phyloP scores from a whole-genome alignment of 2,329 filamentous ascomycete genomes.

The Volutella citrinella region DNA sequence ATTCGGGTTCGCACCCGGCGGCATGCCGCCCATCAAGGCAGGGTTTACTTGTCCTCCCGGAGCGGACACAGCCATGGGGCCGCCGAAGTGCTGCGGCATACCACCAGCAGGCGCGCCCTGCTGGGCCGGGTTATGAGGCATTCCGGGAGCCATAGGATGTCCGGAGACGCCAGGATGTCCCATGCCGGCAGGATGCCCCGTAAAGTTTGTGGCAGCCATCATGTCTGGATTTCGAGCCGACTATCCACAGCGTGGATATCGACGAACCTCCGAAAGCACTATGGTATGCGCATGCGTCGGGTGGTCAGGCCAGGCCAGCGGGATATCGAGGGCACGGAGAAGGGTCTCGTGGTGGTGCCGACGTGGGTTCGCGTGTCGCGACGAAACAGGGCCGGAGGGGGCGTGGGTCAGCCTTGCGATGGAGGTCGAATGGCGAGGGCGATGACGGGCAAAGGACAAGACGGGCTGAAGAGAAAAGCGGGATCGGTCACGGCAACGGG shows the following conservation, averaged over 20 bases:
- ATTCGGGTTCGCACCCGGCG: slow-evolving; percentile 63
- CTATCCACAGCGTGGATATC: slow-evolving; percentile 60
- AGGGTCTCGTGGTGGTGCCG: slow-evolving; percentile 12
- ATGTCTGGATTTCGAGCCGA: slow-evolving; percentile 48
- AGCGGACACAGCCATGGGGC: slow-evolving; percentile 68
- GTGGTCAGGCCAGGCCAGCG: too few relatives aligned
- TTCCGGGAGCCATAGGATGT: slow-evolving; percentile 61
- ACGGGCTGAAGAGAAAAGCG: slow-evolving; percentile 10
- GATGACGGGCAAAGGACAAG: slow-evolving; percentile 8
- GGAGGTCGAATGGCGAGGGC: slow-evolving; percentile 14
- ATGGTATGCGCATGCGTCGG: slow-evolving; percentile 46
- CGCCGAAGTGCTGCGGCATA: slow-evolving; percentile 65
- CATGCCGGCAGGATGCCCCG: slow-evolving; percentile 68
- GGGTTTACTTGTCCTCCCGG: slow-evolving; percentile 71
- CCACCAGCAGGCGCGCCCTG: slow-evolving; percentile 63
- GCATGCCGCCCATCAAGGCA: slow-evolving; percentile 75
- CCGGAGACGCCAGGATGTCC: slow-evolving; percentile 67
- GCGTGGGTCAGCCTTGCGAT: slow-evolving; percentile 19
- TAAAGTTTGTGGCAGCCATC: slow-evolving; percentile 66
- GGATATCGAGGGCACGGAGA: too few relatives aligned
- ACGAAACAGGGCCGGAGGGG: slow-evolving; percentile 20
- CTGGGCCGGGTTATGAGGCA: slow-evolving; percentile 67
- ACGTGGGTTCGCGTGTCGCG: slow-evolving; percentile 26
- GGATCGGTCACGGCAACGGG: slow-evolving; percentile 15
- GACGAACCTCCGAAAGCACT: slow-evolving; percentile 43